A percentile compares a stretch with the other conserved stretches of the same genome.
Evolutionary conservation across 2,329 filamentous ascomycete genomes (phyloP).

Genomic region (Pseudopithomyces chartarum): DNA sequence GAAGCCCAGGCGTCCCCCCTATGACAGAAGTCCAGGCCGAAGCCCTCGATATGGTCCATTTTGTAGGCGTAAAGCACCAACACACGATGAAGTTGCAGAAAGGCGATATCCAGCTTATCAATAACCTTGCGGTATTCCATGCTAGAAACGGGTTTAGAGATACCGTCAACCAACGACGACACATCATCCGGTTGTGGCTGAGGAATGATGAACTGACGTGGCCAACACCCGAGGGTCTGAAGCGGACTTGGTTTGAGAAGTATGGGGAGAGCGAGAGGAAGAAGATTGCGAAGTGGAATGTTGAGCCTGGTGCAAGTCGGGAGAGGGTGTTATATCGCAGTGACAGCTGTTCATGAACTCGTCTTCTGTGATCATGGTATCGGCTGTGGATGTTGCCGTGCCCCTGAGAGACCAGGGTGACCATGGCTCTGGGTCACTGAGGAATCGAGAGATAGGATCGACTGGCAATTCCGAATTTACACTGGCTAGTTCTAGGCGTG

Average conservation of each 20-base stretch:
- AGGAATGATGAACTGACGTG: neutral
- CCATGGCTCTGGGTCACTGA: neutral
- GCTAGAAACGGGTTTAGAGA: conserved; percentile 12
- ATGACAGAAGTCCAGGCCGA: conserved; percentile 45
- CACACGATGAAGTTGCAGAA: conserved; percentile 40
- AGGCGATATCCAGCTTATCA: conserved; percentile 52
- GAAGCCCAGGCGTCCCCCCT: neutral
- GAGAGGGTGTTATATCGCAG: conserved; percentile 18
- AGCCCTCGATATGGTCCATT: conserved; percentile 48
- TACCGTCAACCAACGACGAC: neutral
- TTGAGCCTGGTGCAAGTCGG: conserved; percentile 14
- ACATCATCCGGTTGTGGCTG: neutral
- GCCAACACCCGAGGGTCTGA: neutral
- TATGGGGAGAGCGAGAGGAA: neutral
- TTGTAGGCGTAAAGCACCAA: conserved; percentile 39
- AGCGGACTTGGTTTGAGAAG: neutral
- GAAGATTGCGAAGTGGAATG: conserved; percentile 18
- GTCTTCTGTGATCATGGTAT: neutral
- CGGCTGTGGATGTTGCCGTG: neutral
- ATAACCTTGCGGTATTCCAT: conserved; percentile 56
- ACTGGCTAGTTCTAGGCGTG: neutral
- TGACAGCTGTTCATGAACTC: conserved; percentile 17
- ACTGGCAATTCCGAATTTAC: neutral
- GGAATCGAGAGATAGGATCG: neutral
- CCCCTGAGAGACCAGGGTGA: neutral